Conservation (phyloP, 306 rosid species). For the Cicer cuneatum region DNA sequence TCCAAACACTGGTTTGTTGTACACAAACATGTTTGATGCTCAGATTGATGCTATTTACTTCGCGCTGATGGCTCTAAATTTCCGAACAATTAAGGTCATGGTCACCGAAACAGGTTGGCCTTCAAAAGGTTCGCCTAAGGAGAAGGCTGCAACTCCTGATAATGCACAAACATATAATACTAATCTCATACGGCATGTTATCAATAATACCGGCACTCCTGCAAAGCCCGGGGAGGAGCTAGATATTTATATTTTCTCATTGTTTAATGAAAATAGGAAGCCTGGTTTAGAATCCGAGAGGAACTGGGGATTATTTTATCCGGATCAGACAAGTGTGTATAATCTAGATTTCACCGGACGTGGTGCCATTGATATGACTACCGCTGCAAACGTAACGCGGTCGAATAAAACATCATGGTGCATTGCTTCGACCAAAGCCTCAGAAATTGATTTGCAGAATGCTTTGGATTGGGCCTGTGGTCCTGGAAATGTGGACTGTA, state of each 20-base stretch:
- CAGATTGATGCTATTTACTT: conserved; percentile 95
- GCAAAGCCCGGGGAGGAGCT: conserved; percentile 58
- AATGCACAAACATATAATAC: conserved; percentile 77
- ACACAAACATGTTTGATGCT: conserved; percentile 95
- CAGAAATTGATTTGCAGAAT: conserved; percentile 84
- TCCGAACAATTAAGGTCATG: conserved; percentile 83
- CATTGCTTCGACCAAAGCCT: conserved; percentile 86
- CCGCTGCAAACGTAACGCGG: conserved; percentile 60
- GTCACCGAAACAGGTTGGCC: conserved; percentile 99
- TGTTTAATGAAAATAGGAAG: conserved; percentile 90
- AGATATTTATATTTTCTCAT: conserved; percentile 54
- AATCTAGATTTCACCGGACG: conserved; percentile 88
- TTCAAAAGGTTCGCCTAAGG: conserved; percentile 94
- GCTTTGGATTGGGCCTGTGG: conserved; percentile 99
- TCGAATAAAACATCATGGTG: conserved; percentile 86
- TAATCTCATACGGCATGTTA: conserved; percentile 60
- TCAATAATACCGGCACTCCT: conserved; percentile 59
- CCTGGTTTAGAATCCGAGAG: conserved; percentile 96
- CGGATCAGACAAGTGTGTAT: conserved; percentile 94
- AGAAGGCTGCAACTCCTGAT: conserved; percentile 76
- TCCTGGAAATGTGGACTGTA: conserved; percentile 94
- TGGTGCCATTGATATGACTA: conserved; percentile 67
- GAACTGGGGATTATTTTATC: conserved; percentile 96
- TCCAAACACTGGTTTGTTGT: conserved; percentile 93
- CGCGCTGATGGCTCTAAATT: conserved; percentile 88